These are phyloP conservation scores for Cercospora berteroae DNA, from an alignment of 2,329 filamentous ascomycete species.

Conservation along the genomic window DNA sequence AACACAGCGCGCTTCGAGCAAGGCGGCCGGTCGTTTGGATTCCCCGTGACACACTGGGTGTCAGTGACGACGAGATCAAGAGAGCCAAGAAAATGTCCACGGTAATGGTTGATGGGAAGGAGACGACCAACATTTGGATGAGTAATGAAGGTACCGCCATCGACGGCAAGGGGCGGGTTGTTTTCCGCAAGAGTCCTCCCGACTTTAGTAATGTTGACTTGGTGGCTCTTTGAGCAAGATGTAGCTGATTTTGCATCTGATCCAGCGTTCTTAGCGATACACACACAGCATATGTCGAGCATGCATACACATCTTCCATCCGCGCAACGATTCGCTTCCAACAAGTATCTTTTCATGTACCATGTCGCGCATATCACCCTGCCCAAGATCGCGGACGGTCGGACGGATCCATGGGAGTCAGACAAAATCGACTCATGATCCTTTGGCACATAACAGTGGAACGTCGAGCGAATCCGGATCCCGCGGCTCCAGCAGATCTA, in stretches of 20 bases:
- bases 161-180: conserved; percentile 74
- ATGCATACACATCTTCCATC: neutral
- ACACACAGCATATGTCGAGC: neutral
- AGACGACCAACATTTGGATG: conserved; percentile 68
- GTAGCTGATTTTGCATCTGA: neutral
- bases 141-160: conserved; percentile 89
- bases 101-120: conserved; percentile 40
- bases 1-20: conserved; percentile 82
- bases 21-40: conserved; percentile 90
- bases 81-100: conserved; percentile 74
- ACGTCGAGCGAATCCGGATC: neutral
- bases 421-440: neutral
- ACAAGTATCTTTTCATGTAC: neutral
- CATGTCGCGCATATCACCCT: neutral
- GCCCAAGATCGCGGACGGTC: neutral
- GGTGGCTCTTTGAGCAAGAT: conserved; percentile 63
- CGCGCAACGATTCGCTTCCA: neutral
- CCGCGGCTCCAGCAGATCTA: neutral
- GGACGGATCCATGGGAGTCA: neutral
- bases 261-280: conserved; percentile 1
- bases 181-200: conserved; percentile 35
- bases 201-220: conserved; percentile 75
- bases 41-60: conserved; percentile 81
- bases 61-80: conserved; percentile 86
- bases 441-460: neutral